Evolutionary conservation across 768 basidiomycete genomes (phyloP), one percentile per base, ranked within the genome.

Genomic region (Agrocybe pediades): DNA sequence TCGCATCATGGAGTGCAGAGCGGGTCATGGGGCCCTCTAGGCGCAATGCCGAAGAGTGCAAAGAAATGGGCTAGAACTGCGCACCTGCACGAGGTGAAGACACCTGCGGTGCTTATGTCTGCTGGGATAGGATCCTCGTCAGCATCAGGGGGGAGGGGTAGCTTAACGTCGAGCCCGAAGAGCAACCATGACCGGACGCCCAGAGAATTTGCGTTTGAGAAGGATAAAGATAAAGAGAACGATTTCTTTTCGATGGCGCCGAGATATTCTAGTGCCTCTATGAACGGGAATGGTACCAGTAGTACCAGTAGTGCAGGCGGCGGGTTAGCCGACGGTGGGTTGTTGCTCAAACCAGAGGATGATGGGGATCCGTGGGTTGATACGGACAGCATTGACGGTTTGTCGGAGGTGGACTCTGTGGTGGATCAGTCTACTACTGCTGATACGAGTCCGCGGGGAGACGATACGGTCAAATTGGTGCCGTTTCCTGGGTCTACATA

Each of bases 61-160:
- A 81, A 78, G 56, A 76, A 76, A 30, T 85, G 84, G 79, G 87
- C 86, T 19, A 73, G 84, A 30, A 85, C 74, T 0, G 83, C 88
- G 2, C 88, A 90, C 71, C 59, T 89, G 42, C 88, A 90, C 57
- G 84, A 87, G 62, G 81, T 88, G 53, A 77, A 63, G 41, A 58
- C 40, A 2, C 21, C 49, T 7, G n/a, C 24, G 20, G 23, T 24
- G 43, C 48, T 40, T 33, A 23, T 21, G 20, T 33, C 19, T 17
- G 23, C n/a, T 26, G 20, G 48, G 33, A 23, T 23, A 4, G 36
- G 49, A 7, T 19, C 21, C 21, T 21, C 30, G 9, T 49, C 44
- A 40, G 54, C 46, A 13, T 51, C 49, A 17, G 40, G 29, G 4
- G 57, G 51, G 27, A 49, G 45, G 42, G 19, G 29, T n/a, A 51